These are phyloP conservation scores for Dactylellina sp. DNA, from an alignment of 2,329 filamentous ascomycete species.

Conservation along the genomic window DNA sequence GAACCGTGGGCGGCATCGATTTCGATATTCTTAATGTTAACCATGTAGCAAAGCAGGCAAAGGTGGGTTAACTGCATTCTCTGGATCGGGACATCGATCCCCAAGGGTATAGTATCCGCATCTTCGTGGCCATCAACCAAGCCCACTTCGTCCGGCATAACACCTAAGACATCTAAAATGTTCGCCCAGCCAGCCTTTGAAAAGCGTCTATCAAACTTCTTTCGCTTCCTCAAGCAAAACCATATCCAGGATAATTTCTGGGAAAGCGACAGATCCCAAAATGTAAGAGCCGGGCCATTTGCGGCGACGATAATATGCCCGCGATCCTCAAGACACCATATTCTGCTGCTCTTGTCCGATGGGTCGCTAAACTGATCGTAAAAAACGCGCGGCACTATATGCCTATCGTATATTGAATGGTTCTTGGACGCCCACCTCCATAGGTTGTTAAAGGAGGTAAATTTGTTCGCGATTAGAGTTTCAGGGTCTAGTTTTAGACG, in stretches of 20 bases:
- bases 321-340: constrained; percentile 10
- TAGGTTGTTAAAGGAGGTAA: not conserved
- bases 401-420: not conserved
- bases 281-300: not conserved
- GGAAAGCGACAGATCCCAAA: constrained; percentile 5
- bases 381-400: not conserved
- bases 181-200: constrained; percentile 41
- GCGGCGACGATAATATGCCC: not conserved
- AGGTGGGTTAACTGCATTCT: constrained; percentile 18
- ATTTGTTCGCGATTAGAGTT: not conserved
- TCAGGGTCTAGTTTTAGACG: constrained; percentile 1
- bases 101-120: constrained; percentile 30
- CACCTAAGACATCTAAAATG: not conserved
- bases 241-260: constrained; percentile 27
- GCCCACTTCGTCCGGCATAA: not conserved
- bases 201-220: not conserved
- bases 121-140: constrained; percentile 14
- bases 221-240: constrained; percentile 10
- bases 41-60: constrained; percentile 24
- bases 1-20: not conserved
- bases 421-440: not conserved
- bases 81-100: constrained; percentile 35
- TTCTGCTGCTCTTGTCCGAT: not conserved
- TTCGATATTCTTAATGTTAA: constrained; percentile 33
- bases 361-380: not conserved